Conservation (phyloP, 768 basidiomycete species). For the Sistotremastrum suecicum region DNA sequence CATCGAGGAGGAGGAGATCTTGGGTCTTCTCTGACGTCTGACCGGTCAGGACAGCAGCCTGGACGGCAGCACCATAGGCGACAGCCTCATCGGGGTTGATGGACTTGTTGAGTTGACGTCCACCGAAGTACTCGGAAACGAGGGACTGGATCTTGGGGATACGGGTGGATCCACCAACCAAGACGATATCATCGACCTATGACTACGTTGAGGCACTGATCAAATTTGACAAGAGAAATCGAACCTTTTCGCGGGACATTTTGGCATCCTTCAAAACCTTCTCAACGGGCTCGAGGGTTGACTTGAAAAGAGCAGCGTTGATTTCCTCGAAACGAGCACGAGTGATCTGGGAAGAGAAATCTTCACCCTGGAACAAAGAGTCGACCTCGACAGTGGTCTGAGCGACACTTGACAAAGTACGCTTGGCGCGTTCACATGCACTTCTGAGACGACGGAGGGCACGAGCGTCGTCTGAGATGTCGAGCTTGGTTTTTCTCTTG, state of each 20-base stretch:
- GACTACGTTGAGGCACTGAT: constrained; percentile 1
- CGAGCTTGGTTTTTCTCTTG: constrained; percentile 92
- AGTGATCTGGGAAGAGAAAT: constrained; percentile 97
- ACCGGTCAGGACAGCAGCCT: constrained; percentile 96
- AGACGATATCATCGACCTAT: constrained; percentile 93
- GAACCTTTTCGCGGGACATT: constrained; percentile 77
- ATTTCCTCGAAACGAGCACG: constrained; percentile 99
- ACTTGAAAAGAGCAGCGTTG: constrained; percentile 90
- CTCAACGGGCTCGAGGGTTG: constrained; percentile 95
- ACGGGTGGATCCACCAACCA: constrained; percentile 99
- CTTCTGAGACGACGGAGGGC: constrained; percentile 90
- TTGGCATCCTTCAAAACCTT: constrained; percentile 99
- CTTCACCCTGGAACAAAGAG: constrained; percentile 94
- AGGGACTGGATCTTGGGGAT: constrained; percentile 98
- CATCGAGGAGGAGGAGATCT: constrained; percentile 96
- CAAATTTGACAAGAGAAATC: not conserved
- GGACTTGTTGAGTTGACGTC: constrained; percentile 97
- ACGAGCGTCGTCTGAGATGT: constrained; percentile 94
- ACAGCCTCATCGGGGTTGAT: constrained; percentile 99
- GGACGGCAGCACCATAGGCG: constrained; percentile 98
- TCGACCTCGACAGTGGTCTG: constrained; percentile 99
- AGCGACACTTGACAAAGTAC: constrained; percentile 93
- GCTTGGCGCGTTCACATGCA: constrained; percentile 99
- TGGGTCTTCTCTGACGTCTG: constrained; percentile 98
- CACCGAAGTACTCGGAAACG: constrained; percentile 97